A percentile compares a stretch with the other conserved stretches of the same genome.
These are phyloP conservation scores for Xylaria sp. DNA, from an alignment of 2,329 filamentous ascomycete genomes.

Conservation along the genomic window DNA sequence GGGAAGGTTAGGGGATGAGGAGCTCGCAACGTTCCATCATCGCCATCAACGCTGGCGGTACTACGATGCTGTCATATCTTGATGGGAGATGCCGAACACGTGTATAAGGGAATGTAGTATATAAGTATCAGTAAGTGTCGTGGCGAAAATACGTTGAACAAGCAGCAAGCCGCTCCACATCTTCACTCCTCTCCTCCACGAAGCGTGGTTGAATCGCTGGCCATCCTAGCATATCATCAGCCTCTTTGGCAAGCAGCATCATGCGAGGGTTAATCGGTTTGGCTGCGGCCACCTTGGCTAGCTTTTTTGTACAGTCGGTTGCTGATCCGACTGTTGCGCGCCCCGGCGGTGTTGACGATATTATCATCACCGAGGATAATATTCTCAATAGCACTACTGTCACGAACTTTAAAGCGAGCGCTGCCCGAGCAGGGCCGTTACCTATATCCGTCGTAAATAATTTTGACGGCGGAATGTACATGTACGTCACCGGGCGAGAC, in stretches of 20 bases:
- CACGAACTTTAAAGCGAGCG: not conserved
- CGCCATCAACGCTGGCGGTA: not conserved
- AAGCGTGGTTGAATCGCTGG: not conserved
- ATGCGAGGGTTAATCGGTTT: constrained; percentile 26
- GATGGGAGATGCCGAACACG: not conserved
- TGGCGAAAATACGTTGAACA: not conserved
- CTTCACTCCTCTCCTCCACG: not conserved
- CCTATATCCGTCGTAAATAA: constrained; percentile 25
- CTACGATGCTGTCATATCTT: not conserved
- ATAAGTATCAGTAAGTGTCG: constrained; percentile 7
- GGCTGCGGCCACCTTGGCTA: constrained; percentile 22
- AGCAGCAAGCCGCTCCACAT: constrained; percentile 1
- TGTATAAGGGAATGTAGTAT: not conserved
- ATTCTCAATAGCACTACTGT: constrained; percentile 22
- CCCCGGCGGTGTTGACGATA: constrained; percentile 19
- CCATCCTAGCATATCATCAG: not conserved
- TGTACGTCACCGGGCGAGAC: constrained; percentile 24
- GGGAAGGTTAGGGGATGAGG: constrained; percentile 26
- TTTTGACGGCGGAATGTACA: constrained; percentile 22
- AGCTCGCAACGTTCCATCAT: constrained; percentile 22
- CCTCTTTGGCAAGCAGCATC: constrained; percentile 1
- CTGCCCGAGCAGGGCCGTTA: constrained; percentile 13
- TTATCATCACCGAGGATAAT: constrained; percentile 24
- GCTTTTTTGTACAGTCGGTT: constrained; percentile 16
- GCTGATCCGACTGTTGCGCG: constrained; percentile 20